phyloP scores from a whole-genome alignment of 108 stramenopile genomes.

The Bacterosira constricta region DNA sequence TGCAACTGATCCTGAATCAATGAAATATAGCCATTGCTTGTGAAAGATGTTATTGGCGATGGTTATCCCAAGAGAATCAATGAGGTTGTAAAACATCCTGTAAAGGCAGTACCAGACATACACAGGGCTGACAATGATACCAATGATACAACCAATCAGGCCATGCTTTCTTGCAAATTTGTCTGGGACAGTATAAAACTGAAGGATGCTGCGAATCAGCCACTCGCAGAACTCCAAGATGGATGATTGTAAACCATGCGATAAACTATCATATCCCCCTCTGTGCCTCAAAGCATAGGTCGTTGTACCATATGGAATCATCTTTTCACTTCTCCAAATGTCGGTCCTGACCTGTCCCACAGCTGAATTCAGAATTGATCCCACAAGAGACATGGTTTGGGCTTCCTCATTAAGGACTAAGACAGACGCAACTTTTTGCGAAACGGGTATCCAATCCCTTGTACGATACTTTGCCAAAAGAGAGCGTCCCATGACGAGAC shows the following conservation, averaged over 20 bases:
- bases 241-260: slow-evolving; percentile 4
- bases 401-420: slow-evolving; percentile 3
- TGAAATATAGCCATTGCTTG: slow-evolving; percentile 46
- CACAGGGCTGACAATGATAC: slow-evolving; percentile 42
- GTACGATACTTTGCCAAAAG: slow-evolving; percentile 29
- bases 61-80: slow-evolving; percentile 48
- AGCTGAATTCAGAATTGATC: neutral
- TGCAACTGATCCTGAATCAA: slow-evolving; percentile 29
- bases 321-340: no score
- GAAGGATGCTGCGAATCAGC: slow-evolving; percentile 12
- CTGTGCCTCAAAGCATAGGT: slow-evolving; percentile 48
- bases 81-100: slow-evolving; percentile 34
- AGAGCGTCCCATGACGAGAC: slow-evolving; percentile 30
- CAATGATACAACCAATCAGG: slow-evolving; percentile 57
- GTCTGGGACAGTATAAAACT: slow-evolving; percentile 40
- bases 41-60: slow-evolving; percentile 49
- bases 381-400: neutral
- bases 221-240: slow-evolving; percentile 27
- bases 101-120: slow-evolving; percentile 34
- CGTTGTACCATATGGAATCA: slow-evolving; percentile 22
- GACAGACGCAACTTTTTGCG: slow-evolving; percentile 56
- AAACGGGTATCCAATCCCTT: slow-evolving; percentile 38
- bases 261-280: slow-evolving; percentile 18
- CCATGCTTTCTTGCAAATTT: slow-evolving; percentile 52
- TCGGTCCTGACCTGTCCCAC: slow-evolving; percentile 16